Conservation (phyloP, 805 yeast genomes). For the Phaffomyces thermotolerans region DNA sequence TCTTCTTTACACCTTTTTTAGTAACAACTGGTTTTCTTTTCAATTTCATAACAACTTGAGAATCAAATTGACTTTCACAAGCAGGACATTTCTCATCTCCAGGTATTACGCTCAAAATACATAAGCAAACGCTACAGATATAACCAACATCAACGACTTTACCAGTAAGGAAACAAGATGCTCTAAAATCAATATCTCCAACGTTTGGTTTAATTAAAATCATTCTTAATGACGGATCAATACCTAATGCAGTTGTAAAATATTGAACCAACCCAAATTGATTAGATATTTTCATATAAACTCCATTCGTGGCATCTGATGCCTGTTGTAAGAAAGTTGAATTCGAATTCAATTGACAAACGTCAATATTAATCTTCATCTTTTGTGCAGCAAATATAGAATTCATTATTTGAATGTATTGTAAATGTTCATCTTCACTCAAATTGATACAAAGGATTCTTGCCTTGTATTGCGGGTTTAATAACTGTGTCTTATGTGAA, state of each 20-base stretch:
- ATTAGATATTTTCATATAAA: slow-evolving; percentile 61
- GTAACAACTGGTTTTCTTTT: slow-evolving; percentile 53
- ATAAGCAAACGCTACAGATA: slow-evolving; percentile 91
- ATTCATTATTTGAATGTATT: slow-evolving; percentile 91
- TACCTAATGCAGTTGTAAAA: slow-evolving; percentile 70
- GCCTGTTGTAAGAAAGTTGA: slow-evolving; percentile 93
- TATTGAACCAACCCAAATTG: slow-evolving; percentile 80
- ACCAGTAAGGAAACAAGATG: slow-evolving; percentile 90
- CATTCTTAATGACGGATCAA: slow-evolving; percentile 79
- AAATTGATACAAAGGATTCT: slow-evolving; percentile 57
- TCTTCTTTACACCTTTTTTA: slow-evolving; percentile 28
- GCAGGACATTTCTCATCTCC: slow-evolving; percentile 69
- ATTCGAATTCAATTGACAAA: slow-evolving; percentile 67
- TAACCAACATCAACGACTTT: slow-evolving; percentile 86
- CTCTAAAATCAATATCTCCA: slow-evolving; percentile 77
- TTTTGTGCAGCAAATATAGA: slow-evolving; percentile 94
- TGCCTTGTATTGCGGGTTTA: slow-evolving; percentile 47
- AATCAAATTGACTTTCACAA: slow-evolving; percentile 75
- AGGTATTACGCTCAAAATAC: slow-evolving; percentile 69
- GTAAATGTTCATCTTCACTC: slow-evolving; percentile 67
- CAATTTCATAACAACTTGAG: slow-evolving; percentile 48
- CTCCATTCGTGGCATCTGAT: slow-evolving; percentile 89
- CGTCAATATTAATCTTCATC: slow-evolving; percentile 82
- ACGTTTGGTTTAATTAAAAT: slow-evolving; percentile 75
- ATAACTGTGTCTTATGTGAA: slow-evolving; percentile 49